Percentiles rank a stretch among this genome's conserved stretches.
Conservation (phyloP, 2,329 filamentous ascomycete species). For the Neoscytalidium dimidiatum region DNA sequence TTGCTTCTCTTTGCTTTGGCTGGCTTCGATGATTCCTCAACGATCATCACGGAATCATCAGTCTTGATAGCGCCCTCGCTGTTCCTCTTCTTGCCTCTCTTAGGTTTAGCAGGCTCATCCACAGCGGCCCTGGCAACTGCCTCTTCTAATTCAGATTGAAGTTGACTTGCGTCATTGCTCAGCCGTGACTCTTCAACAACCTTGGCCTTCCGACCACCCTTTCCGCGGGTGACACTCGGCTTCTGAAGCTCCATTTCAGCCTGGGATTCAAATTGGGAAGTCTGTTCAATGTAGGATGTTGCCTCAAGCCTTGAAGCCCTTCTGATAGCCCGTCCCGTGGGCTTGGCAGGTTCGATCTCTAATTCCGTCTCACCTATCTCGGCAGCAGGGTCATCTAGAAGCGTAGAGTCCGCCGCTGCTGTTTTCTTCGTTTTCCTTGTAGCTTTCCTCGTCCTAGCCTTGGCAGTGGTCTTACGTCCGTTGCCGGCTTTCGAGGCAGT, state of each 20-base stretch:
- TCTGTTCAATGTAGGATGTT: background rate
- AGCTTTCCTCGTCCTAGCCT: slow-evolving; percentile 46
- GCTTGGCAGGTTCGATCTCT: background rate
- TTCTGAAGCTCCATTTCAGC: background rate
- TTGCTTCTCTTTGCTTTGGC: slow-evolving; percentile 19
- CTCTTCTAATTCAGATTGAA: slow-evolving; percentile 28
- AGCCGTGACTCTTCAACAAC: slow-evolving; percentile 4
- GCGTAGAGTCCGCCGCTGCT: slow-evolving; percentile 27
- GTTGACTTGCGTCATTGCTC: slow-evolving; percentile 27
- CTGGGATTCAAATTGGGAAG: background rate
- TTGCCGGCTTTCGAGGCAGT: slow-evolving; percentile 35
- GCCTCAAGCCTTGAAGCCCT: background rate
- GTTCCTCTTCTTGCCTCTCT: slow-evolving; percentile 38
- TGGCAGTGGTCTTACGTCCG: slow-evolving; percentile 45
- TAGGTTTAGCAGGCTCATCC: slow-evolving; percentile 24
- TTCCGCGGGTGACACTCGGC: background rate
- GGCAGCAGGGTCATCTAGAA: background rate
- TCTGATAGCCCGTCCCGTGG: background rate
- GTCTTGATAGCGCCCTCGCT: slow-evolving; percentile 39
- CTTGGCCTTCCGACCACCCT: slow-evolving; percentile 7
- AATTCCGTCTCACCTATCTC: background rate
- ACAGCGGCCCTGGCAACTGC: slow-evolving; percentile 16
- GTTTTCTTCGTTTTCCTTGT: slow-evolving; percentile 32
- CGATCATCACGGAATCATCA: slow-evolving; percentile 23
- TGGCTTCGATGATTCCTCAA: slow-evolving; percentile 19